These are phyloP conservation scores for Dendrocalamus sinicus DNA, from an alignment of 176 grass and related monocot species.

Conservation along the genomic window DNA sequence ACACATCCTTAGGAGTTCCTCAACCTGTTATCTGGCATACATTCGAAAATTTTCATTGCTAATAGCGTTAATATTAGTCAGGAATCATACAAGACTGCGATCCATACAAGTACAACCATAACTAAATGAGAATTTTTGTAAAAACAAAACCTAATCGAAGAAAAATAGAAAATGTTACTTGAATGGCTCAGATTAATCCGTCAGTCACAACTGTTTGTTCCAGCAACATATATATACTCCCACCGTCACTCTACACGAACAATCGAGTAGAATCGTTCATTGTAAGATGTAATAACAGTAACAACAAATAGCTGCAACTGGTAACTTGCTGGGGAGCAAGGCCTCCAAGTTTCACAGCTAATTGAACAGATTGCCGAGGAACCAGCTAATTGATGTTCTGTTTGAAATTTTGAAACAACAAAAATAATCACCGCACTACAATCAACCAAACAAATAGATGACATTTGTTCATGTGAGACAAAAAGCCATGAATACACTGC, in stretches of 20 bases:
- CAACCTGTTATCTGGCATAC: background rate
- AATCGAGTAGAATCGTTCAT: background rate
- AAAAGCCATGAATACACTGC: background rate
- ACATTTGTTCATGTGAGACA: background rate
- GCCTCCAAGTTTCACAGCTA: background rate
- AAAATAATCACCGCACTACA: background rate
- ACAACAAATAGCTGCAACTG: background rate
- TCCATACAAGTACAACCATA: background rate
- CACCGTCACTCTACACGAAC: background rate
- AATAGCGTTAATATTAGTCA: background rate
- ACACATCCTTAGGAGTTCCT: background rate
- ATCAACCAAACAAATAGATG: background rate
- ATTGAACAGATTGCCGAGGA: background rate
- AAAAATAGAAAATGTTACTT: background rate
- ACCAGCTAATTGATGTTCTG: background rate
- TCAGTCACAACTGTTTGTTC: background rate
- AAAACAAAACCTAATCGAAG: background rate
- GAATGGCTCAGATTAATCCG: constrained; percentile 16
- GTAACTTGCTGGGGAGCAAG: constrained; percentile 25
- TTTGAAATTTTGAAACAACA: background rate
- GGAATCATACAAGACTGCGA: background rate
- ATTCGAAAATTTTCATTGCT: background rate
- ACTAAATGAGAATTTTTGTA: background rate
- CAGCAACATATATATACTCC: constrained; percentile 1
- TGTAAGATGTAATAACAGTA: constrained; percentile 8